Evolutionary conservation across 768 basidiomycete genomes (phyloP), one percentile per base, ranked within the genome.

Genomic region (Macrocybe gigantea): DNA sequence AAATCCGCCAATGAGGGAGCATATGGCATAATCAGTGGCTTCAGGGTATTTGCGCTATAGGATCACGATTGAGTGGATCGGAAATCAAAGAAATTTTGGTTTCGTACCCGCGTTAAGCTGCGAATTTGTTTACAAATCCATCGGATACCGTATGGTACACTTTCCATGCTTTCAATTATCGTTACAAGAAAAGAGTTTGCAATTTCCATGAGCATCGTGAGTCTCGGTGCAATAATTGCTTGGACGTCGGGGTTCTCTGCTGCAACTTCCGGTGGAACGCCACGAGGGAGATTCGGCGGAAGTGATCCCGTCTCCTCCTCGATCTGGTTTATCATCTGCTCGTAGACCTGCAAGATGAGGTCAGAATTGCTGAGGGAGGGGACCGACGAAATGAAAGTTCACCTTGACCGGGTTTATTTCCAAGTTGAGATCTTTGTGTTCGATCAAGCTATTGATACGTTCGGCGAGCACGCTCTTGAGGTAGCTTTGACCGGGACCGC

Each of bases 71-170:
- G 49, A 49, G 3, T 38, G 30, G 39, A 33, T 22, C 22, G n/a
- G 14, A 12, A 33, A 15, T 41, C 12, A 11, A 48, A 42, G 13
- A 33, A 39, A 33, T n/a, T 7, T 31, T 44, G 48, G 41, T 13
- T 40, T 69, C 82, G 49, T 57, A 97, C 95, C 71, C 92, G 77
- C 43, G 95, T 98, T 62, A 99, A 67, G 72, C 93, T 95, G 53
- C 93, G 75, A 62, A 99, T 99, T 68, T 99, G 96, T 68, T 99
- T 99, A 72, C 96, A 99, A 62, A 99, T 99, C 96, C 96, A 99
- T 55, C 96, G 80, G 53, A 99, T 99, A 58, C 96, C 96, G 60
- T 99, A 99, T 29, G 96, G 96, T 10, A 98, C 96, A 58, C 88
- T 93, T 58, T 99, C 96, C 84, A 97, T 84, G 53, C 91, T 93